Conservation (phyloP, 371 early-diverging fungal genomes). For the Saksenaea oblongispora region DNA sequence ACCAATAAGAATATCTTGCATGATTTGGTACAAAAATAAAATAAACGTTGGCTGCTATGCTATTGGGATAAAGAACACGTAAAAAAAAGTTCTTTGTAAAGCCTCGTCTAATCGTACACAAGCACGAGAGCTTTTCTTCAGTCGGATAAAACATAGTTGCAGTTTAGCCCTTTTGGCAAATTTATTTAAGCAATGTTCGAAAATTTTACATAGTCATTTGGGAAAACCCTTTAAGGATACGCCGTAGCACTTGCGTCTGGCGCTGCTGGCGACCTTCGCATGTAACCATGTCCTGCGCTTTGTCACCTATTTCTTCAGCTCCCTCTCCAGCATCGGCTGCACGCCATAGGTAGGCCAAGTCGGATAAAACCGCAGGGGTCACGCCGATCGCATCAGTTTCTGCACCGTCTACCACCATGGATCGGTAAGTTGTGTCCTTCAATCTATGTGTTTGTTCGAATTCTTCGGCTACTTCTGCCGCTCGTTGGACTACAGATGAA, state of each 20-base stretch:
- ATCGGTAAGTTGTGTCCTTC: slow-evolving; percentile 35
- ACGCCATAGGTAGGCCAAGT: slow-evolving; percentile 26
- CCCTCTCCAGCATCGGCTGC: slow-evolving; percentile 8
- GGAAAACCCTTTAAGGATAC: slow-evolving; percentile 16
- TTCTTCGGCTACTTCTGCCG: slow-evolving; percentile 67
- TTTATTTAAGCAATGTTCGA: no score
- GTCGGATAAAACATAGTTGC: no score
- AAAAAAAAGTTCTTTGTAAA: no score
- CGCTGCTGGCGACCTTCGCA: slow-evolving; percentile 16
- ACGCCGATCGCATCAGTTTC: slow-evolving; percentile 7
- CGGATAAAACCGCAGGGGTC: slow-evolving; percentile 23
- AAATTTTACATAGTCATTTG: neutral
- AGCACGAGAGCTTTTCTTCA: no score
- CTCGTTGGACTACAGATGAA: slow-evolving; percentile 53
- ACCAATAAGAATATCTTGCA: no score
- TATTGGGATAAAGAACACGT: no score
- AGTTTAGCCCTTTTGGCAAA: no score
- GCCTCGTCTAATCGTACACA: no score
- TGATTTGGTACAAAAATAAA: no score
- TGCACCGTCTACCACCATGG: slow-evolving; percentile 16
- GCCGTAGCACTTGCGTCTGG: slow-evolving; percentile 16
- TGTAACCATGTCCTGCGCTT: slow-evolving; percentile 22
- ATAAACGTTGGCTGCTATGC: no score
- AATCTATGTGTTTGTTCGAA: slow-evolving; percentile 63
- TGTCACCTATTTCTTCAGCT: slow-evolving; percentile 20